A percentile compares a stretch with the other conserved stretches of the same genome.
Evolutionary conservation across 2,329 filamentous ascomycete species (phyloP).

Genomic region (Chaetomium olivaceum): DNA sequence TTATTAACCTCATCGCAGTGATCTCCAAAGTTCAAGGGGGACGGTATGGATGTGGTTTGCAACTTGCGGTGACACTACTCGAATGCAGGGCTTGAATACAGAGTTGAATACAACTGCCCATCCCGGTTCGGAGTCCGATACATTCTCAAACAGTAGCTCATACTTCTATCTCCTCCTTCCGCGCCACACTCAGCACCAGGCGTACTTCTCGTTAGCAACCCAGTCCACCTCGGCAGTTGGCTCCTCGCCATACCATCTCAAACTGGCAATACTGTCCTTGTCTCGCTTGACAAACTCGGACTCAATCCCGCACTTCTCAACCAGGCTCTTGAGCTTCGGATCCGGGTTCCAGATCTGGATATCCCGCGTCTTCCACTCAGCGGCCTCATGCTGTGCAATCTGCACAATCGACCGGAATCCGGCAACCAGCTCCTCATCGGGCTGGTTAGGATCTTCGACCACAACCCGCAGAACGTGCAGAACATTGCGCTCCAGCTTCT

Average conservation of each 20-base stretch:
- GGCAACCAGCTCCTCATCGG: conserved; percentile 47
- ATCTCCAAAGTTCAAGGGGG: no score
- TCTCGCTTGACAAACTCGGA: conserved; percentile 58
- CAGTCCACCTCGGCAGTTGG: conserved; percentile 61
- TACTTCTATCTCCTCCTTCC: neutral
- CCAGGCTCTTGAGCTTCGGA: conserved; percentile 49
- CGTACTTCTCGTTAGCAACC: conserved; percentile 76
- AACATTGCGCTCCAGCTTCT: conserved; percentile 61
- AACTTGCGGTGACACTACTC: no score
- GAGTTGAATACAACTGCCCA: neutral
- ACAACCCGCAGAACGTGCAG: conserved; percentile 70
- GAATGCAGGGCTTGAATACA: neutral
- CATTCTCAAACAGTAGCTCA: neutral
- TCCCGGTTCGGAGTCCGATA: neutral
- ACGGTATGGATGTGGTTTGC: no score
- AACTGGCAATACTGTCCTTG: conserved; percentile 65
- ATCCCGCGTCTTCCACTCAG: conserved; percentile 66
- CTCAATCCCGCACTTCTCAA: conserved; percentile 51
- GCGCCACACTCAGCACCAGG: conserved; percentile 61
- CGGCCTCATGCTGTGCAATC: conserved; percentile 69
- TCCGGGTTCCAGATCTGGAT: conserved; percentile 85
- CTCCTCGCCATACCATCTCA: conserved; percentile 68
- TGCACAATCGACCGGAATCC: conserved; percentile 64
- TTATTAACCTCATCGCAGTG: no score
- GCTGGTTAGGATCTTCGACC: conserved; percentile 56